Evolutionary conservation across 495 filamentous ascomycete species (phyloP).

Genomic region (Aspergillus heteromorphus): DNA sequence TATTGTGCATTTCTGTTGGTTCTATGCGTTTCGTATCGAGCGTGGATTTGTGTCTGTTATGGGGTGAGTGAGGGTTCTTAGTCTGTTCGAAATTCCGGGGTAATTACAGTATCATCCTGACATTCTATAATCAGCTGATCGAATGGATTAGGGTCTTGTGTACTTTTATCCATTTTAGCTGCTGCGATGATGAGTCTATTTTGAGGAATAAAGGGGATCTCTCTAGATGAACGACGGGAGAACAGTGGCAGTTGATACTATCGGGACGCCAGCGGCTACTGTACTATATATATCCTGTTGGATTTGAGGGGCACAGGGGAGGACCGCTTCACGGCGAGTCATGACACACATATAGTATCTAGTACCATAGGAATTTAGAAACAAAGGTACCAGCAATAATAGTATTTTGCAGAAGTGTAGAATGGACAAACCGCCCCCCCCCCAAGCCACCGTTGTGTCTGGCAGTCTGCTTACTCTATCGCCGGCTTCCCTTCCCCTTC

Average conservation of each 20-base stretch:
- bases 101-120: constrained; percentile 51
- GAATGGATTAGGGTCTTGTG: constrained; percentile 59
- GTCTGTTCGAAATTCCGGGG: background rate
- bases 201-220: background rate
- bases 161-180: background rate
- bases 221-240: too few species aligned
- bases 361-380: too few species aligned
- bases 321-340: background rate
- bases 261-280: background rate
- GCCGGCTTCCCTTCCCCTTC: background rate
- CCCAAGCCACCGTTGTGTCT: too few species aligned
- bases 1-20: constrained; percentile 66
- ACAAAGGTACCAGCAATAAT: too few species aligned
- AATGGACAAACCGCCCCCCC: too few species aligned
- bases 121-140: constrained; percentile 63
- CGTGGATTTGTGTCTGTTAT: constrained; percentile 61
- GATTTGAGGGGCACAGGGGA: background rate
- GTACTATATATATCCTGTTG: background rate
- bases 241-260: background rate
- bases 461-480: background rate
- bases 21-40: constrained; percentile 67
- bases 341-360: too few species aligned
- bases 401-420: too few species aligned
- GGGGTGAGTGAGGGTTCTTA: background rate
- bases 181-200: background rate